phyloP scores from a whole-genome alignment of 768 basidiomycete species.

The Suillus spraguei region DNA sequence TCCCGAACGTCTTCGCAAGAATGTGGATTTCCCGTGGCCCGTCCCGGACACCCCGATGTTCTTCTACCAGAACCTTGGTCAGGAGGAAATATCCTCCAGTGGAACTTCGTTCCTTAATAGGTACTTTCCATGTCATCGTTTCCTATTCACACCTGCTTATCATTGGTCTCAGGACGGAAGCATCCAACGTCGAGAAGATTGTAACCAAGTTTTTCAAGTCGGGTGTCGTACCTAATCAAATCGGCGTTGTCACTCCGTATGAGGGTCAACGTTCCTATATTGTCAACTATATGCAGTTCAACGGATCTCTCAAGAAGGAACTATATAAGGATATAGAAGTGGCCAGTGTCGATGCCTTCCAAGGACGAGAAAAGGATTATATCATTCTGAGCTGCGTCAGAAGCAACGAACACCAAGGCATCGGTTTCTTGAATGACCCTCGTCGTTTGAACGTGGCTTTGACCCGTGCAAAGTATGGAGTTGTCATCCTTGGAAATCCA shows the following conservation, averaged over 20 bases:
- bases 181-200: constrained; percentile 99
- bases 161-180: constrained; percentile 73
- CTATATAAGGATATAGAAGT: constrained; percentile 99
- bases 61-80: constrained; percentile 99
- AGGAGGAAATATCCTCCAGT: constrained; percentile 98
- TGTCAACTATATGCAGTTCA: constrained; percentile 99
- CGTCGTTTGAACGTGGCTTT: constrained; percentile 95
- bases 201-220: constrained; percentile 99
- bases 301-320: constrained; percentile 99
- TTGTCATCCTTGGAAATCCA: constrained; percentile 99
- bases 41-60: constrained; percentile 98
- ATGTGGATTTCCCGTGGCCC: constrained; percentile 99
- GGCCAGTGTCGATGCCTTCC: constrained; percentile 98
- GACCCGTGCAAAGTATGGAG: constrained; percentile 96
- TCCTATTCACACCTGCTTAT: constrained; percentile 11
- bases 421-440: constrained; percentile 98
- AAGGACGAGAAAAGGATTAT: constrained; percentile 99
- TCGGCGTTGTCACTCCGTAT: constrained; percentile 98
- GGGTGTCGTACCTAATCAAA: constrained; percentile 92
- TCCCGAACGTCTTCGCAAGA: constrained; percentile 94
- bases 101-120: constrained; percentile 98
- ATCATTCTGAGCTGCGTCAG: constrained; percentile 97
- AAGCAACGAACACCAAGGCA: constrained; percentile 99
- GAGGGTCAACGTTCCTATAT: constrained; percentile 98
- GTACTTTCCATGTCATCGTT: constrained; percentile 37